These are phyloP conservation scores for Vitrella brassicaformis DNA, from an alignment of 73 alveolate species.

Conservation along the genomic window DNA sequence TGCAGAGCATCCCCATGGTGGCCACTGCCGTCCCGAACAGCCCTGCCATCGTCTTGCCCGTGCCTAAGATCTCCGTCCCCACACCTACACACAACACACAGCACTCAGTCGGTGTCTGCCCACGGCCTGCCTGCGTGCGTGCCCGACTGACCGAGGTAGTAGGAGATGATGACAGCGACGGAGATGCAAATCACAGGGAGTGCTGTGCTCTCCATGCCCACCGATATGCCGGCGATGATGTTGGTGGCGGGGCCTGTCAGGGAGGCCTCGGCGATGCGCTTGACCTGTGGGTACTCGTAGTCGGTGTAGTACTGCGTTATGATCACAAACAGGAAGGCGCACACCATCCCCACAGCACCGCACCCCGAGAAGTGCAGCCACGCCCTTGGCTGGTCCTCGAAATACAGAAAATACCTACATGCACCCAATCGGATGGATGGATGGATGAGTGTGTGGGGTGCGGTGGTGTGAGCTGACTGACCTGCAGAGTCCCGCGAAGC, in stretches of 20 bases:
- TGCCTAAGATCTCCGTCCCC: no score
- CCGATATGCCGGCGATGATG: conserved; percentile 60
- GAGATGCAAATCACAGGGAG: conserved; percentile 1
- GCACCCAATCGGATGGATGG: no score
- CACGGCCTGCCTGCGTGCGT: no score
- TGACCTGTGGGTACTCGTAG: conserved; percentile 58
- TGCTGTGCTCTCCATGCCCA: conserved; percentile 30
- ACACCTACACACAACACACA: no score
- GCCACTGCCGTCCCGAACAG: conserved; percentile 87
- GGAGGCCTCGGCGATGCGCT: conserved; percentile 48
- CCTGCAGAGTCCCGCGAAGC: conserved; percentile 53
- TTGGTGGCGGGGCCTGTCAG: conserved; percentile 73
- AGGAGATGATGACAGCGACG: background rate
- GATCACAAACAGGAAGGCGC: conserved; percentile 50
- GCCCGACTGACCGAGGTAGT: conserved; percentile 12
- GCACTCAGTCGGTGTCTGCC: no score
- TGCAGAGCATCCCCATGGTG: conserved; percentile 91
- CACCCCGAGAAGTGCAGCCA: conserved; percentile 46
- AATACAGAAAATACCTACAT: conserved; percentile 42
- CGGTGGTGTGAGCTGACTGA: no score
- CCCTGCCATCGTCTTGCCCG: no score
- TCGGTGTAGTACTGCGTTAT: conserved; percentile 61
- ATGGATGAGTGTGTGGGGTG: no score
- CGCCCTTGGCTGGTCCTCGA: conserved; percentile 34
- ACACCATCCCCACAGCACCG: conserved; percentile 52